These are phyloP conservation scores for Arthrobotrys conoides DNA, from an alignment of 2,329 filamentous ascomycete genomes.

Conservation along the genomic window DNA sequence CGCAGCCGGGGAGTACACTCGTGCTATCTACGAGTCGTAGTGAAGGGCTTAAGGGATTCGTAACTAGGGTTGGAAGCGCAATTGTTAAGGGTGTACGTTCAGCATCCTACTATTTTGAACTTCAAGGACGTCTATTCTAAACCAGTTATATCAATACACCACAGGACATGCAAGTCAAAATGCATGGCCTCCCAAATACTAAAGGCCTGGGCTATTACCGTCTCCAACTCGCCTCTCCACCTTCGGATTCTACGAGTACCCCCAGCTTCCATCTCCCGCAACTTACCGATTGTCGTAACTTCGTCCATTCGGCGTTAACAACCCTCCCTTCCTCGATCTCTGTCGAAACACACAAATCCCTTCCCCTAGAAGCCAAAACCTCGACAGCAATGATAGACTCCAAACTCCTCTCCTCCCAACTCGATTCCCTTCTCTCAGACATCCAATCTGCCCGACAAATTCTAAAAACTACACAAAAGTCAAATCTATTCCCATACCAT, in stretches of 20 bases:
- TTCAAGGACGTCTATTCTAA: background rate
- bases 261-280: constrained; percentile 62
- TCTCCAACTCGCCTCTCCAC: constrained; percentile 76
- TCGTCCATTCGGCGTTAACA: constrained; percentile 59
- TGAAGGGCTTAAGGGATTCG: constrained; percentile 90
- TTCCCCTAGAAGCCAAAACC: constrained; percentile 70
- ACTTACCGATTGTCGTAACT: constrained; percentile 63
- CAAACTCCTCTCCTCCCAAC: constrained; percentile 63
- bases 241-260: constrained; percentile 71
- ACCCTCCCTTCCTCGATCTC: constrained; percentile 61
- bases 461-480: constrained; percentile 61
- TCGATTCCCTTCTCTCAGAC: constrained; percentile 40
- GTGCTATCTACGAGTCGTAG: constrained; percentile 88
- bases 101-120: background rate
- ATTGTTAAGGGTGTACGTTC: constrained; percentile 86
- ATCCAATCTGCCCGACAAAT: constrained; percentile 53
- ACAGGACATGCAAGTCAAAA: constrained; percentile 62
- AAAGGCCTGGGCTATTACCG: constrained; percentile 80
- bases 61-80: constrained; percentile 89
- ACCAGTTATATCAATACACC: background rate
- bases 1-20: constrained; percentile 87
- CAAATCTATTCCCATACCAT: constrained; percentile 66
- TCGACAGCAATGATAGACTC: constrained; percentile 69
- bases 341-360: constrained; percentile 66
- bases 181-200: constrained; percentile 73